Percentiles rank a stretch among this genome's conserved stretches.
Evolutionary conservation across 768 basidiomycete species (phyloP).

Genomic region (Agrocybe chaxingu): DNA sequence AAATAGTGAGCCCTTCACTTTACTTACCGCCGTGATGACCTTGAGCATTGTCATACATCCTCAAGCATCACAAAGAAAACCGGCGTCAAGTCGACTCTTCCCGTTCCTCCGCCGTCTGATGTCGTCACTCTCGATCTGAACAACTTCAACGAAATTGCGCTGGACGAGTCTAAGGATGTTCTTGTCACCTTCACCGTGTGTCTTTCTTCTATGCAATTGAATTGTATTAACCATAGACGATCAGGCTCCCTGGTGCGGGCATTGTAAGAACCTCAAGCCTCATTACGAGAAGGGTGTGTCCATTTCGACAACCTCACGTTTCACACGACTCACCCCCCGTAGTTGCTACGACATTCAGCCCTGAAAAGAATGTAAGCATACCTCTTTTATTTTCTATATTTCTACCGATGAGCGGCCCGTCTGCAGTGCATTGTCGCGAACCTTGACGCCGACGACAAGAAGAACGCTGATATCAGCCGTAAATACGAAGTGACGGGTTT

Average conservation of each 20-base stretch:
- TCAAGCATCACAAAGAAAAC: constrained; percentile 70
- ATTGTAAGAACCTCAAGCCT: constrained; percentile 92
- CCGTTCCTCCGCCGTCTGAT: constrained; percentile 75
- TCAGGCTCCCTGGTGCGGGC: constrained; percentile 83
- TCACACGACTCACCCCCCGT: not conserved
- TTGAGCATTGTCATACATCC: not conserved
- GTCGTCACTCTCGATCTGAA: constrained; percentile 63
- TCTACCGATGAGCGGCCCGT: constrained; percentile 1
- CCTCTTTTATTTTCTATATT: not conserved
- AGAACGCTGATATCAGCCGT: constrained; percentile 66
- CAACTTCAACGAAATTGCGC: constrained; percentile 74
- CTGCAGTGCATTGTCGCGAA: constrained; percentile 87
- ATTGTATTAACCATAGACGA: constrained; percentile 5
- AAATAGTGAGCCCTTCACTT: constrained; percentile 55
- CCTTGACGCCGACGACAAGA: constrained; percentile 82
- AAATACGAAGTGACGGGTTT: constrained; percentile 76
- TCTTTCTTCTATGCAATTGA: not conserved
- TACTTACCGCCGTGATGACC: not conserved
- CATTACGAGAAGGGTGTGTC: constrained; percentile 70
- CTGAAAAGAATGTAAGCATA: constrained; percentile 65
- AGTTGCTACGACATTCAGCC: constrained; percentile 78
- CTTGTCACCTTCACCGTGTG: constrained; percentile 79
- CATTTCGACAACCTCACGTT: constrained; percentile 4
- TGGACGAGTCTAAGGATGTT: constrained; percentile 74
- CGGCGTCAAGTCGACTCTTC: constrained; percentile 84